A percentile compares a stretch with the other conserved stretches of the same genome.
Evolutionary conservation across 176 grass and related monocot species (phyloP).

Genomic region (Typha latifolia): DNA sequence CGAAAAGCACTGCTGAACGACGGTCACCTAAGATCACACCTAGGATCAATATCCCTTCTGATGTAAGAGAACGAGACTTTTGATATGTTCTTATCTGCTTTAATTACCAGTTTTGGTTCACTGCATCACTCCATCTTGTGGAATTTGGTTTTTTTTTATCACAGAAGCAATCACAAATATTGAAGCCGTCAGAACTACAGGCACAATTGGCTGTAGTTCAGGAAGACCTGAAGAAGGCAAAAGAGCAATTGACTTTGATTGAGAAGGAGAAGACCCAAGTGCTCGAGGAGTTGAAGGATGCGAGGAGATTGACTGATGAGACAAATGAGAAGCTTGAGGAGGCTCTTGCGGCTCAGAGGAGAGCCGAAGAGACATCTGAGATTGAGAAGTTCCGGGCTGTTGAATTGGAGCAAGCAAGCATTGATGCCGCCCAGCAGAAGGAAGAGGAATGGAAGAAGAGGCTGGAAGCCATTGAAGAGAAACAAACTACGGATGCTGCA

Average conservation of each 20-base stretch:
- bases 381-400: conserved; percentile 59
- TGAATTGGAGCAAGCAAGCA: conserved; percentile 52
- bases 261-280: conserved; percentile 40
- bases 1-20: conserved; percentile 33
- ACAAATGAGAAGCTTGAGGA: conserved; percentile 41
- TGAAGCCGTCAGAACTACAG: conserved; percentile 54
- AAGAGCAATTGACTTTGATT: conserved; percentile 29
- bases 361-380: conserved; percentile 58
- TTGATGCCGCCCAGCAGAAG: conserved; percentile 31
- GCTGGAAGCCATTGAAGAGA: conserved; percentile 29
- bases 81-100: conserved; percentile 1
- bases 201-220: conserved; percentile 31
- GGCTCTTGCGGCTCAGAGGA: conserved; percentile 31
- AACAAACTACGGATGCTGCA: conserved; percentile 42
- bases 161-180: conserved; percentile 37
- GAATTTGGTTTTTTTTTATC: conserved; percentile 4
- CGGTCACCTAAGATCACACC: conserved; percentile 31
- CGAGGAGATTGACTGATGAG: conserved; percentile 32
- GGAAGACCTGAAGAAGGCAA: conserved; percentile 54
- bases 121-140: neutral
- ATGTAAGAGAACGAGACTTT: conserved; percentile 18
- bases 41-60: conserved; percentile 16
- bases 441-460: conserved; percentile 52
- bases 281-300: conserved; percentile 38
- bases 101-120: neutral